A percentile compares a stretch with the other conserved stretches of the same genome.
Conservation (phyloP, 129 eudicot genomes). For the Silybum marianum region DNA sequence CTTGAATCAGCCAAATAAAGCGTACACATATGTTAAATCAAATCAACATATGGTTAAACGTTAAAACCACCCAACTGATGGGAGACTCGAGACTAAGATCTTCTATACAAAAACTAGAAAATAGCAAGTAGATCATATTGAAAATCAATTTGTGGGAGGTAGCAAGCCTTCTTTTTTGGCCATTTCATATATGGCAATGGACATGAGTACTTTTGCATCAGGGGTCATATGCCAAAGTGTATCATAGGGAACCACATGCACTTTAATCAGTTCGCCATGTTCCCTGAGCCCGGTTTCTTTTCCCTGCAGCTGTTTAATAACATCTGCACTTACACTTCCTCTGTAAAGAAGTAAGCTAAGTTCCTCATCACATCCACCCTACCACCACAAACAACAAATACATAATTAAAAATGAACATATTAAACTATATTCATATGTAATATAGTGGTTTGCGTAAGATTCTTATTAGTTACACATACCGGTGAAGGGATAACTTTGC, state of each 20-base stretch:
- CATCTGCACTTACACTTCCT: slow-evolving; percentile 64
- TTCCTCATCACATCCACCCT: slow-evolving; percentile 99
- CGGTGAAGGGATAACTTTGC: slow-evolving; percentile 88
- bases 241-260: slow-evolving; percentile 79
- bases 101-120: neutral
- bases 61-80: no score
- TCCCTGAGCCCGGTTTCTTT: slow-evolving; percentile 89
- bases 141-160: slow-evolving; percentile 28
- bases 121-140: neutral
- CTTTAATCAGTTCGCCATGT: slow-evolving; percentile 87
- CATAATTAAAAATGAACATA: neutral
- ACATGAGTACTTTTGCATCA: slow-evolving; percentile 92
- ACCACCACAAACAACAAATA: slow-evolving; percentile 12
- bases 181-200: slow-evolving; percentile 95
- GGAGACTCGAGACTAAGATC: no score
- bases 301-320: slow-evolving; percentile 76
- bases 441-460: neutral
- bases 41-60: no score
- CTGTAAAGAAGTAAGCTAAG: slow-evolving; percentile 81
- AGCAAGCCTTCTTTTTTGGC: slow-evolving; percentile 78
- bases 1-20: no score
- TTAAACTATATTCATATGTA: neutral
- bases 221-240: slow-evolving; percentile 83
- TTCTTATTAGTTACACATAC: slow-evolving; percentile 36
- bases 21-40: no score